A percentile compares a stretch with the other conserved stretches of the same genome.
These are phyloP conservation scores for Aspergillus wentii DNA, from an alignment of 495 filamentous ascomycete species.

Conservation along the genomic window DNA sequence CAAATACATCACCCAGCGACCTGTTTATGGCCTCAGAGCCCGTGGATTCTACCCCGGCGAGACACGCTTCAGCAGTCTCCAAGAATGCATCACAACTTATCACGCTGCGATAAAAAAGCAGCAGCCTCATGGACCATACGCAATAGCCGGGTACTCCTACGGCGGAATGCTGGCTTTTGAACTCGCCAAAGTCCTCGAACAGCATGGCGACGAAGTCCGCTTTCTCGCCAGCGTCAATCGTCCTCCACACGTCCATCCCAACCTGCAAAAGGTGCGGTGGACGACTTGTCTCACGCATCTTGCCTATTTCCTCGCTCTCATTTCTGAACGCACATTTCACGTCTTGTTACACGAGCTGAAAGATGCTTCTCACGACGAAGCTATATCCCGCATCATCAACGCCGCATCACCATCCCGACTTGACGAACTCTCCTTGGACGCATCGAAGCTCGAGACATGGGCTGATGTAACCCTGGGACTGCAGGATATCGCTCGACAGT, in stretches of 20 bases:
- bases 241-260: conserved; percentile 48
- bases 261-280: conserved; percentile 47
- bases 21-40: conserved; percentile 50
- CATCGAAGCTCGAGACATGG: conserved; percentile 29
- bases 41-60: conserved; percentile 45
- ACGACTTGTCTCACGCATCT: conserved; percentile 41
- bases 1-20: conserved; percentile 41
- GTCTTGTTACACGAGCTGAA: conserved; percentile 13
- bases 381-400: conserved; percentile 22
- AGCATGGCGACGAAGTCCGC: conserved; percentile 17
- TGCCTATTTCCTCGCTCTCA: conserved; percentile 42
- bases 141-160: conserved; percentile 51
- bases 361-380: conserved; percentile 8
- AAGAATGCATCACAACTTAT: conserved; percentile 37
- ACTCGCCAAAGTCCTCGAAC: conserved; percentile 41
- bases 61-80: conserved; percentile 25
- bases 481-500: conserved; percentile 43
- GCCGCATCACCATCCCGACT: conserved; percentile 20
- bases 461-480: conserved; percentile 32
- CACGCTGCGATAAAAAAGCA: conserved; percentile 30
- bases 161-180: conserved; percentile 54
- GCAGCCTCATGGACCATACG: conserved; percentile 53
- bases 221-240: conserved; percentile 29
- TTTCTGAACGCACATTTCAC: conserved; percentile 28
- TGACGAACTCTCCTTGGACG: conserved; percentile 33